Base-by-base conservation (phyloP, 1,139 yeast species). In the Nakaseomyces nivariensis region DNA sequence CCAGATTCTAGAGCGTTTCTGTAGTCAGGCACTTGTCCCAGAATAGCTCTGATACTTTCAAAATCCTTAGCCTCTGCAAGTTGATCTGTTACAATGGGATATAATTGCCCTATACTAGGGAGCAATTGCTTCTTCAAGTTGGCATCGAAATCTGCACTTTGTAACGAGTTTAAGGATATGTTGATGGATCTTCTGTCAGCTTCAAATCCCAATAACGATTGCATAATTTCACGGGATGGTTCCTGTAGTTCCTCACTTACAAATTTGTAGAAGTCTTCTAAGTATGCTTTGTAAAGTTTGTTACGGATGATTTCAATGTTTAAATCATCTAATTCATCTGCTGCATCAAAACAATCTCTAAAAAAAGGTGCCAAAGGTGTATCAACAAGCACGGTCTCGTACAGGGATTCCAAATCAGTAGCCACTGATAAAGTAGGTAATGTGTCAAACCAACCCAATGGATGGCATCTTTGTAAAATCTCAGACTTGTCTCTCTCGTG, bases 361-460 rank as follows among this genome's bases (percentile, higher is more conserved):
- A 94, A 92, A 70, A 90, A 94, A 43, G 96, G 95, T 0, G 98
- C 97, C 64, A 94, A 77, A 9, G 98, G 98, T 8, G 98, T 92
- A 69, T 94, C 99, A 51, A 92, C 85, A 56, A 94, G 75, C n/a
- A 94, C 98, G 1, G 95, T 87, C 63, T 85, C 85, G 71, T 92
- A 92, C 60, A 94, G 76, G 38, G 95, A 82, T 61, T 89, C 96
- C 53, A 92, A 81, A 67, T 90, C 97, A 3, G 96, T 88, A 43
- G 97, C 96, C 49, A 90, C 94, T 8, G 95, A 81, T 54, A 94
- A 75, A 0, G 98, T 92, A 31, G 98, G 98, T 58, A 94, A 78
- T 4, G 97, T 92, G 61, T 92, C 98, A 66, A 94, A 94, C 96
- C 97, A 89, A 43, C 99, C 99, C 58, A 94, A 74, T 1, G 98